Conservation (phyloP, 495 filamentous ascomycete genomes). For the Aspergillus sclerotiicarbonarius region DNA sequence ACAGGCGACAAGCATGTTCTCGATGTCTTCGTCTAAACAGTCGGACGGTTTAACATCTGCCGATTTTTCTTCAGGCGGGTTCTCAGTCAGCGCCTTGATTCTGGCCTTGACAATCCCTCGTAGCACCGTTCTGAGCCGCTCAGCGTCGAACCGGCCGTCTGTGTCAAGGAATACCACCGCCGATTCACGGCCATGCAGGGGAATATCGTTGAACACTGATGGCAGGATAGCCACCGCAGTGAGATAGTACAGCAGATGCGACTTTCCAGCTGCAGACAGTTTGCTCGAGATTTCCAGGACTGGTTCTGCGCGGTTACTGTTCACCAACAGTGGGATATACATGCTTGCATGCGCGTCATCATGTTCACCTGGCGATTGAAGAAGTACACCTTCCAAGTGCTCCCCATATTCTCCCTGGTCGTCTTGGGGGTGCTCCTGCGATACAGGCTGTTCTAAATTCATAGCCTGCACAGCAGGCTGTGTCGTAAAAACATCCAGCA, state of each 20-base stretch:
- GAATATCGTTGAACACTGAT: constrained; percentile 25
- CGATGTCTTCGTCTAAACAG: constrained; percentile 17
- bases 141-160: constrained; percentile 62
- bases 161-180: constrained; percentile 71
- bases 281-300: constrained; percentile 59
- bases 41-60: not conserved
- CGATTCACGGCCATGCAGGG: constrained; percentile 48
- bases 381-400: not conserved
- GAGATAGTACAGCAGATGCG: constrained; percentile 68
- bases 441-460: constrained; percentile 1
- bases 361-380: constrained; percentile 8
- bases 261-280: constrained; percentile 57
- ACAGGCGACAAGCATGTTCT: constrained; percentile 32
- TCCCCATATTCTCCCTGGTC: constrained; percentile 4
- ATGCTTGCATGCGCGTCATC: constrained; percentile 6
- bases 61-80: not conserved
- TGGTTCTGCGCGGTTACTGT: constrained; percentile 31
- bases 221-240: constrained; percentile 60
- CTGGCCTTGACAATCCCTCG: constrained; percentile 24
- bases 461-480: constrained; percentile 4
- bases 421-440: not conserved
- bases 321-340: constrained; percentile 13
- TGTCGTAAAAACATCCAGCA: constrained; percentile 45
- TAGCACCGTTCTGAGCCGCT: constrained; percentile 49
- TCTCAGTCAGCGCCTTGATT: not conserved